Base-by-base conservation (phyloP, 2,329 filamentous ascomycete genomes). In the Cladosporium sp. region DNA sequence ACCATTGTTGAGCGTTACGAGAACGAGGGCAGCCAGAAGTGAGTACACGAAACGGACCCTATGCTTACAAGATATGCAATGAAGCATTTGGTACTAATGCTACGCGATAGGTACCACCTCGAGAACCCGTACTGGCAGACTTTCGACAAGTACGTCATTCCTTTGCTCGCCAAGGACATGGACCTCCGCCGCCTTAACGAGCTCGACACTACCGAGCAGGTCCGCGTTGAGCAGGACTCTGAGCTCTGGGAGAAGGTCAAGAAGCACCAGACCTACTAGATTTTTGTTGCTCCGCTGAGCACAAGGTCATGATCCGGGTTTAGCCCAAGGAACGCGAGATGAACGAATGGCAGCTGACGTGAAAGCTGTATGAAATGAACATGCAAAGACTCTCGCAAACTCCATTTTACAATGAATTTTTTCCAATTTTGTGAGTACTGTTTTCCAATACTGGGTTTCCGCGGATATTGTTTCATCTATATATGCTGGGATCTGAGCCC, bases 1-100 rank as follows among this genome's bases (percentile, higher is more conserved):
- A 91, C 88, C 57, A 90, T 92, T 72, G 89, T 92, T 56, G 90
- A 92, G 80, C 82, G 90, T 35, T 92, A 91, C 77, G 83, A 85
- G 72, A 83, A 88, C 67, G 90, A 92, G 75, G 80, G 80, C 60
- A 74, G 72, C 59, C 74, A 76, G 62, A 75, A 76, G 86, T 88
- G 76, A 66, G 84, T 80, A 18, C 5, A 29, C 31, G 16, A 18
- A 14, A 33, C 29, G 16, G 12, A 18, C 3, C 18, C 18, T 2
- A 31, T 14, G 52, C 16, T 10, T 3, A n/a, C 12, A 10, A 18
- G 6, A 55, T n/a, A 18, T 33, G 0, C 10, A 0, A 29, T 33
- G 16, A 55, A 55, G 49, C 2, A n/a, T n/a, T 4, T 10, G n/a
- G 18, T 31, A 33, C 52, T 55, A 14, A 55, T 33, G 11, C 16